Conservation (phyloP, 352 stramenopile species). For the Globisporangium cederbergense region DNA sequence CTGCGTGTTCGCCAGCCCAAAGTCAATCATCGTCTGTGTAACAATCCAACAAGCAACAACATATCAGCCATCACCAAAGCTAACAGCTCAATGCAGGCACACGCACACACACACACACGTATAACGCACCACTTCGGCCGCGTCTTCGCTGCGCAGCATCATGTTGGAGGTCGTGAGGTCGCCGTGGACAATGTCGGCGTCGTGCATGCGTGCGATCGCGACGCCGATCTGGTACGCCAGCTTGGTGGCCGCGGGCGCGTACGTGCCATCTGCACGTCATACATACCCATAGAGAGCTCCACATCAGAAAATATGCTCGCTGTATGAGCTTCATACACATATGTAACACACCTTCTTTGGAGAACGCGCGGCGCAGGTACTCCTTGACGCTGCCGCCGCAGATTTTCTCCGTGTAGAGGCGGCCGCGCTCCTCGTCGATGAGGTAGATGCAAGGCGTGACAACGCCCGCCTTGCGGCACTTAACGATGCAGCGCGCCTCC, state of each 20-base stretch:
- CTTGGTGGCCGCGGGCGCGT: constrained; percentile 34
- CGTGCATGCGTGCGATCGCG: constrained; percentile 91
- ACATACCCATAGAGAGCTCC: not conserved
- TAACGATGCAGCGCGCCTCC: constrained; percentile 79
- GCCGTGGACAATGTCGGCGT: constrained; percentile 90
- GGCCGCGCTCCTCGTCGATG: constrained; percentile 70
- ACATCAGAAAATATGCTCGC: not conserved
- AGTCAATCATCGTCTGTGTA: constrained; percentile 79
- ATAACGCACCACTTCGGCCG: constrained; percentile 53
- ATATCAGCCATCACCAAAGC: not conserved
- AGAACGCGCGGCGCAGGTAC: constrained; percentile 50
- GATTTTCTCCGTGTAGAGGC: constrained; percentile 72
- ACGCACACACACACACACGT: not conserved
- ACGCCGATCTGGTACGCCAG: constrained; percentile 84
- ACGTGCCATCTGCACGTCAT: constrained; percentile 24
- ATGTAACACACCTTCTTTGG: constrained; percentile 31
- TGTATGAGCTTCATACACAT: too few species aligned
- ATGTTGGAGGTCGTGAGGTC: constrained; percentile 94
- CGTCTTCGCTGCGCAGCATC: constrained; percentile 78
- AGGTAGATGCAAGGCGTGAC: constrained; percentile 74
- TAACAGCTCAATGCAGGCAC: not conserved
- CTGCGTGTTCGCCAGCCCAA: constrained; percentile 81
- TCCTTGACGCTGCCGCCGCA: constrained; percentile 68
- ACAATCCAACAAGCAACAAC: constrained; percentile 5
- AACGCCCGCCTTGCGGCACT: constrained; percentile 70